A percentile compares a stretch with the other conserved stretches of the same genome.
These are phyloP conservation scores for Pseudopithomyces maydicus DNA, from an alignment of 2,329 filamentous ascomycete species.

Conservation along the genomic window DNA sequence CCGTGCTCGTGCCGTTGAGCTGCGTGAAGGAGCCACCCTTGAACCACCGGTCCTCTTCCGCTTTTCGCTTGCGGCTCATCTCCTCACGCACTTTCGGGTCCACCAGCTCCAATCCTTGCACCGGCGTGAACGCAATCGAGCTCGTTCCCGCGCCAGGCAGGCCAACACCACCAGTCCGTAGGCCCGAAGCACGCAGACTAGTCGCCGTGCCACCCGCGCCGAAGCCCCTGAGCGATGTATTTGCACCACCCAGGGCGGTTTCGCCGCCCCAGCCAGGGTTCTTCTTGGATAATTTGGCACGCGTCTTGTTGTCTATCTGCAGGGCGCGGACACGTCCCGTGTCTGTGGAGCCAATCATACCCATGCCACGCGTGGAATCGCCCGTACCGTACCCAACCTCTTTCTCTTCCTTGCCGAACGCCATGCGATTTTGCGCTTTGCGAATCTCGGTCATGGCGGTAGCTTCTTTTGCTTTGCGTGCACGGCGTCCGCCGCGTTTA, in stretches of 20 bases:
- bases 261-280: slow-evolving; percentile 92
- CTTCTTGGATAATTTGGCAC: slow-evolving; percentile 91
- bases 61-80: slow-evolving; percentile 86
- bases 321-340: slow-evolving; percentile 86
- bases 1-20: slow-evolving; percentile 55
- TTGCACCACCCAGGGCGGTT: slow-evolving; percentile 52
- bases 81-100: slow-evolving; percentile 91
- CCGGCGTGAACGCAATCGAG: slow-evolving; percentile 90
- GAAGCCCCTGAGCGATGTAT: slow-evolving; percentile 78
- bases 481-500: slow-evolving; percentile 88
- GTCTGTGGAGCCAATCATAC: slow-evolving; percentile 90
- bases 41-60: slow-evolving; percentile 95
- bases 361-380: slow-evolving; percentile 83
- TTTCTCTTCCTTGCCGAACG: slow-evolving; percentile 92
- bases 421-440: slow-evolving; percentile 95
- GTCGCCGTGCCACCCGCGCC: slow-evolving; percentile 68
- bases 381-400: slow-evolving; percentile 90
- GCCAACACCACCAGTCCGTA: slow-evolving; percentile 83
- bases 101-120: slow-evolving; percentile 92
- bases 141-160: slow-evolving; percentile 71
- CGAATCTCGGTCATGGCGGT: slow-evolving; percentile 95
- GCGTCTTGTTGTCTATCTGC: slow-evolving; percentile 91
- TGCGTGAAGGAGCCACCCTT: slow-evolving; percentile 97
- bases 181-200: slow-evolving; percentile 77
- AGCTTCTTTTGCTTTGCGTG: slow-evolving; percentile 93